Percentiles rank a stretch among this genome's conserved stretches.
Conservation (phyloP, 2,329 filamentous ascomycete species). For the Penicillium sp. region DNA sequence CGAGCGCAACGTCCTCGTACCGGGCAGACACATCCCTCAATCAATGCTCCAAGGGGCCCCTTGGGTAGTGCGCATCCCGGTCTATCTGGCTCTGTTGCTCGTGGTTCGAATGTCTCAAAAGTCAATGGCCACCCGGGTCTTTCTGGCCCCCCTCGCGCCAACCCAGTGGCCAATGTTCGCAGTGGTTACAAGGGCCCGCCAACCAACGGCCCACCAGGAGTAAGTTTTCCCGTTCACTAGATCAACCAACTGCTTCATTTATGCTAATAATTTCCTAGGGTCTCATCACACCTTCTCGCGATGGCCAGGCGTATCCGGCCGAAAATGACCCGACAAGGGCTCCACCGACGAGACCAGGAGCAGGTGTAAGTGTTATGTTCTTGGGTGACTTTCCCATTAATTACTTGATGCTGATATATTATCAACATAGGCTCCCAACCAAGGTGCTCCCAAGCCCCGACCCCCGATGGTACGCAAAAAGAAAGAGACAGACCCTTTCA, state of each 20-base stretch:
- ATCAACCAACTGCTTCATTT: slow-evolving; percentile 13
- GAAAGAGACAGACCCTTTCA: slow-evolving; percentile 43
- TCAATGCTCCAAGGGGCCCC: slow-evolving; percentile 23
- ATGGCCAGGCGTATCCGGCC: slow-evolving; percentile 34
- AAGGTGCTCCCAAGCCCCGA: slow-evolving; percentile 15
- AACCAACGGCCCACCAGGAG: slow-evolving; percentile 10
- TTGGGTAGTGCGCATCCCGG: neutral
- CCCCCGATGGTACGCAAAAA: slow-evolving; percentile 39
- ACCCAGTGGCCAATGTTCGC: neutral
- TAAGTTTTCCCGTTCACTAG: slow-evolving; percentile 8
- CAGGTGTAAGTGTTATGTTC: slow-evolving; percentile 22
- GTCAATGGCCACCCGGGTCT: neutral
- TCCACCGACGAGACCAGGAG: slow-evolving; percentile 15
- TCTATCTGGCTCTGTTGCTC: neutral
- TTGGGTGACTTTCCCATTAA: neutral
- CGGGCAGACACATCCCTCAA: slow-evolving; percentile 22
- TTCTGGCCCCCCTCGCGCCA: neutral
- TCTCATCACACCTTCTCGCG: slow-evolving; percentile 42
- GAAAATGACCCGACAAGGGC: slow-evolving; percentile 15
- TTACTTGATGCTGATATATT: slow-evolving; percentile 14
- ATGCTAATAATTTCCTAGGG: slow-evolving; percentile 31
- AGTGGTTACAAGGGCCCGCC: slow-evolving; percentile 19
- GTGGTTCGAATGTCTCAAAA: neutral
- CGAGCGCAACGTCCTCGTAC: slow-evolving; percentile 31
- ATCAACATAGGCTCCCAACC: slow-evolving; percentile 18